Evolutionary conservation across 768 basidiomycete genomes (phyloP).

Genomic region (Leccinum ochraceum): DNA sequence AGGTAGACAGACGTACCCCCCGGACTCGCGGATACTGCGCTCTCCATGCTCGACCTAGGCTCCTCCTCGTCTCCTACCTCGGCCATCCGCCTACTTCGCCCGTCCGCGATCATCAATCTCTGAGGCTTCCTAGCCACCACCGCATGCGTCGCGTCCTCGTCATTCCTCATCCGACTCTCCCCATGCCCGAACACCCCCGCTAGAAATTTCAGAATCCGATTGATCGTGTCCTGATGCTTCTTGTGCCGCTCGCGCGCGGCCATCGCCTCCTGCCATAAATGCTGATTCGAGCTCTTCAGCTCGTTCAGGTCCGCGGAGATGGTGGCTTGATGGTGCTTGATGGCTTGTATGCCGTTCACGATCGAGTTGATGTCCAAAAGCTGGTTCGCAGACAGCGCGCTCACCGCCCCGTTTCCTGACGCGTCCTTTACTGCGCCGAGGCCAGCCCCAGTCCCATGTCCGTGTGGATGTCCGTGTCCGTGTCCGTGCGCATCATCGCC

Average conservation of each 20-base stretch:
- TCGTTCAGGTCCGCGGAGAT: constrained; percentile 89
- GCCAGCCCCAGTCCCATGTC: not conserved
- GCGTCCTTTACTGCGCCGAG: constrained; percentile 19
- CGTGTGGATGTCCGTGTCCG: not conserved
- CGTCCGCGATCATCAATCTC: constrained; percentile 70
- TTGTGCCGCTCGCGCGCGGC: constrained; percentile 77
- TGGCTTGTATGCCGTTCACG: constrained; percentile 77
- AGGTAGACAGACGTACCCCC: constrained; percentile 9
- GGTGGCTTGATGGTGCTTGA: constrained; percentile 91
- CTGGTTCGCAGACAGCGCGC: constrained; percentile 45
- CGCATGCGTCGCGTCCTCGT: constrained; percentile 38
- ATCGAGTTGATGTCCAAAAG: constrained; percentile 77
- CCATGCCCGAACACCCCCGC: constrained; percentile 83
- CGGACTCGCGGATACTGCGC: constrained; percentile 21
- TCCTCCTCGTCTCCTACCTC: constrained; percentile 45
- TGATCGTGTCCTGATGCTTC: constrained; percentile 95
- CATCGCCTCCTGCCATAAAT: constrained; percentile 92
- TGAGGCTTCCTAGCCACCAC: constrained; percentile 52
- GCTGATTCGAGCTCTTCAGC: constrained; percentile 82
- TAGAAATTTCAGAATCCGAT: constrained; percentile 91
- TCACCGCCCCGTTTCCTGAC: constrained; percentile 17
- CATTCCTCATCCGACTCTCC: constrained; percentile 39
- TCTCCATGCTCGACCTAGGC: constrained; percentile 31
- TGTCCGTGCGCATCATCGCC: constrained; percentile 35
- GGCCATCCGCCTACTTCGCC: constrained; percentile 37